phyloP scores from a whole-genome alignment of 257 asterid genomes.

The Solanum rostratum region DNA sequence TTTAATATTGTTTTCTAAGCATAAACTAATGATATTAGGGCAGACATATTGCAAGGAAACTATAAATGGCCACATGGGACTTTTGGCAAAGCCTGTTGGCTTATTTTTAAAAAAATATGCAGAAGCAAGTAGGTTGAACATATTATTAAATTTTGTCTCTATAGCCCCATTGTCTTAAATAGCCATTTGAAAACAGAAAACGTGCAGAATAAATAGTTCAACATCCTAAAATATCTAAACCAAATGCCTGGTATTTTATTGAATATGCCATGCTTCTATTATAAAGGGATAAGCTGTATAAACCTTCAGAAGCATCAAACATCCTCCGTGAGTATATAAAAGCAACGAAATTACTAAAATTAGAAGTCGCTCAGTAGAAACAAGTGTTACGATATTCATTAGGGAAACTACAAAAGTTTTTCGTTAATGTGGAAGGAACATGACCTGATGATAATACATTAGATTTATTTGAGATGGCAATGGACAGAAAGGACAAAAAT shows the following conservation, averaged over 20 bases:
- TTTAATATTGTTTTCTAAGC: background rate
- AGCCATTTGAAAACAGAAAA: background rate
- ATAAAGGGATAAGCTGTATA: too few species aligned
- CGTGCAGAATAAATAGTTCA: background rate
- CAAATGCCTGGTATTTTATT: too few species aligned
- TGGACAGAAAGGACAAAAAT: too few species aligned
- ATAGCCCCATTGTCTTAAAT: too few species aligned
- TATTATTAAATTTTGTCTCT: background rate
- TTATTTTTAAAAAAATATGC: background rate
- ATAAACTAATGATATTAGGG: background rate
- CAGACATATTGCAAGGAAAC: background rate
- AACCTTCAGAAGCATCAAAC: background rate
- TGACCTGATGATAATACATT: background rate
- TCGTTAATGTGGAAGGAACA: background rate
- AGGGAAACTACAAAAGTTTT: background rate
- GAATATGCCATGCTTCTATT: background rate
- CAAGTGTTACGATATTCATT: background rate
- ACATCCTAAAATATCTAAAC: too few species aligned
- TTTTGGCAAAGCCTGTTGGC: background rate
- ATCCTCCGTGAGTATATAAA: too few species aligned
- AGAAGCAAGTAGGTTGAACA: background rate
- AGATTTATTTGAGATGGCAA: background rate
- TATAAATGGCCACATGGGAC: background rate
- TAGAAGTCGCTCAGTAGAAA: background rate
- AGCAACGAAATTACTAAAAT: too few species aligned